Percentiles rank a stretch among this genome's conserved stretches.
phyloP scores from a whole-genome alignment of 148 eudicot genomes.

The Fagopyrum esculentum region DNA sequence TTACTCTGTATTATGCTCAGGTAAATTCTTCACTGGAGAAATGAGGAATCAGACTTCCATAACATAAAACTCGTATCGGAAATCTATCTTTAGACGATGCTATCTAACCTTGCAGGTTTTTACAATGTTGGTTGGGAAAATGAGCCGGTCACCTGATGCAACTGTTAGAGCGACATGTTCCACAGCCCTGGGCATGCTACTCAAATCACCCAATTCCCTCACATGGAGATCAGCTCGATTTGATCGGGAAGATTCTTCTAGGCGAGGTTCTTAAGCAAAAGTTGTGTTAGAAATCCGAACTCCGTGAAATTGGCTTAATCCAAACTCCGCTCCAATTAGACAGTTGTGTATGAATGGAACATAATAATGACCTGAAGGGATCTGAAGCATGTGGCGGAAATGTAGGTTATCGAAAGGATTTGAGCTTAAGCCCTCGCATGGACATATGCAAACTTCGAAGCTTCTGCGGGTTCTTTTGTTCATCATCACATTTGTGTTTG shows the following conservation, averaged over 20 bases:
- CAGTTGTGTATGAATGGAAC: background rate
- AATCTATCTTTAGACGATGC: background rate
- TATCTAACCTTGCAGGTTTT: conserved; percentile 45
- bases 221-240: conserved; percentile 74
- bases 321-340: background rate
- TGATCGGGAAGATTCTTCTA: conserved; percentile 46
- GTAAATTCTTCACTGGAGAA: conserved; percentile 23
- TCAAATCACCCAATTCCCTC: conserved; percentile 54
- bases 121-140: conserved; percentile 64
- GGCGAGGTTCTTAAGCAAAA: conserved; percentile 24
- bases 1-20: conserved; percentile 64
- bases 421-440: background rate
- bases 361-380: background rate
- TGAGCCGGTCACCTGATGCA: conserved; percentile 67
- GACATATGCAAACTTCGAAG: background rate
- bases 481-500: background rate
- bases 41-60: background rate
- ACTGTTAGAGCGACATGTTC: conserved; percentile 84
- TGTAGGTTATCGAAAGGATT: background rate
- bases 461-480: background rate
- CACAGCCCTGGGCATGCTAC: conserved; percentile 67
- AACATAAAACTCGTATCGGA: background rate
- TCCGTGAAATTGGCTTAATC: background rate
- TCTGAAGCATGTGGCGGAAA: background rate
- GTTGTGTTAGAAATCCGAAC: background rate